Evolutionary conservation across 768 basidiomycete species (phyloP).

Genomic region (Rhodotorula babjevae): DNA sequence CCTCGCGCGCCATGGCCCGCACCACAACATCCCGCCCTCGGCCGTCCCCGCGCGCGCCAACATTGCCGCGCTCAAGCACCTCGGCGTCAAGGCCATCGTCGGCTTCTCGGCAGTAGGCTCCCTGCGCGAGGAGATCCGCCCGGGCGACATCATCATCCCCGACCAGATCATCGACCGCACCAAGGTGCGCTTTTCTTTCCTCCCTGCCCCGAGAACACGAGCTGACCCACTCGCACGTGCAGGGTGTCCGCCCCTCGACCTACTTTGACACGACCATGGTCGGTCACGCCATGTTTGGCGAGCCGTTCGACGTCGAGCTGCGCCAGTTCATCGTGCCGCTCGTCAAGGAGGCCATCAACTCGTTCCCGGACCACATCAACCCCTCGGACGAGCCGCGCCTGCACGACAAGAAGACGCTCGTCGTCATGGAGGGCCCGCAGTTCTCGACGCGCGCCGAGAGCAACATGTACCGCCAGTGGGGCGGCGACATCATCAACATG

Average conservation of each 20-base stretch:
- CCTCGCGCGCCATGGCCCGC: conserved; percentile 80
- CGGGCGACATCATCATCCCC: conserved; percentile 82
- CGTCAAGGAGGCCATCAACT: conserved; percentile 60
- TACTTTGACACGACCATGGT: conserved; percentile 79
- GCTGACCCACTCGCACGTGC: not conserved
- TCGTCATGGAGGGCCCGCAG: conserved; percentile 91
- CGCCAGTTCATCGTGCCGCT: conserved; percentile 62
- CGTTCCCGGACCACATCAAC: conserved; percentile 52
- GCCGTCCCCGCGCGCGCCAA: conserved; percentile 81
- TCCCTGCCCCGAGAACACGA: not conserved
- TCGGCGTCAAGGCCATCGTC: conserved; percentile 81
- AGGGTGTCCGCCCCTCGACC: conserved; percentile 72
- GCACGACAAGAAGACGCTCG: conserved; percentile 75
- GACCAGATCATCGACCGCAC: conserved; percentile 93
- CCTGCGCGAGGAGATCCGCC: conserved; percentile 83
- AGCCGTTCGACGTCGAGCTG: conserved; percentile 53
- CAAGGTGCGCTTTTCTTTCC: conserved; percentile 51
- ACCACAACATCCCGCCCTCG: conserved; percentile 74
- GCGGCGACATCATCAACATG: conserved; percentile 94
- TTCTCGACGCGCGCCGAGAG: conserved; percentile 99
- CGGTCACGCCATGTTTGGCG: conserved; percentile 87
- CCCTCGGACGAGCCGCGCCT: conserved; percentile 47
- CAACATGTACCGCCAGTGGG: conserved; percentile 85
- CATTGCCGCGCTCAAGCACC: conserved; percentile 86
- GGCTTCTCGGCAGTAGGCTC: conserved; percentile 96